phyloP scores from a whole-genome alignment of 2,329 filamentous ascomycete species.

The Pseudogymnoascus sp. region DNA sequence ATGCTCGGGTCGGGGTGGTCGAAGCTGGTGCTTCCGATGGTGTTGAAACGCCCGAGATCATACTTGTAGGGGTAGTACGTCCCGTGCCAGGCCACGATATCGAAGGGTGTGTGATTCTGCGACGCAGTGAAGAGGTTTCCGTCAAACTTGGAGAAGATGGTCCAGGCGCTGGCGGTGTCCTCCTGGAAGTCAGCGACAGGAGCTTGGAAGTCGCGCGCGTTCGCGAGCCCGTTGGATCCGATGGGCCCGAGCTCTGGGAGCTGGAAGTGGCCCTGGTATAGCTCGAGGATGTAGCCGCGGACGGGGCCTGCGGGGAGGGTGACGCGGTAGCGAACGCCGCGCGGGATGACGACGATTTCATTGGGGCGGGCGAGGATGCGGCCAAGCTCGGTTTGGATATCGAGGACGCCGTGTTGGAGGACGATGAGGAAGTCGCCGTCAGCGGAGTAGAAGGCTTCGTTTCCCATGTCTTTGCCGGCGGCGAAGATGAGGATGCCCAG shows the following conservation, averaged over 20 bases:
- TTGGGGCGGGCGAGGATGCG: slow-evolving; percentile 67
- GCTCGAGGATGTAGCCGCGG: slow-evolving; percentile 67
- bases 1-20: slow-evolving; percentile 75
- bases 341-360: slow-evolving; percentile 69
- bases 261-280: slow-evolving; percentile 65
- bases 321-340: slow-evolving; percentile 68
- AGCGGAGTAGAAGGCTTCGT: slow-evolving; percentile 74
- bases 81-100: slow-evolving; percentile 75
- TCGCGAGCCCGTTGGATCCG: slow-evolving; percentile 67
- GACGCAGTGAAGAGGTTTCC: slow-evolving; percentile 57
- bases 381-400: slow-evolving; percentile 72
- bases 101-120: slow-evolving; percentile 67
- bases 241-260: slow-evolving; percentile 68
- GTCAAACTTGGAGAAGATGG: slow-evolving; percentile 58
- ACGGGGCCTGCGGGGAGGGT: slow-evolving; percentile 53
- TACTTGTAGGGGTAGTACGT: slow-evolving; percentile 79
- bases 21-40: slow-evolving; percentile 63
- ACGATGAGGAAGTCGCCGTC: slow-evolving; percentile 75
- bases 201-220: slow-evolving; percentile 66
- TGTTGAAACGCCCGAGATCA: slow-evolving; percentile 69
- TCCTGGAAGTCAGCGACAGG: slow-evolving; percentile 64
- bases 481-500: slow-evolving; percentile 76
- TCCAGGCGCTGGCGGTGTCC: slow-evolving; percentile 40
- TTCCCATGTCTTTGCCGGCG: slow-evolving; percentile 69
- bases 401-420: slow-evolving; percentile 63